A percentile compares a stretch with the other conserved stretches of the same genome.
phyloP scores from a whole-genome alignment of 257 asterid genomes.

The Penstemon barbatus region DNA sequence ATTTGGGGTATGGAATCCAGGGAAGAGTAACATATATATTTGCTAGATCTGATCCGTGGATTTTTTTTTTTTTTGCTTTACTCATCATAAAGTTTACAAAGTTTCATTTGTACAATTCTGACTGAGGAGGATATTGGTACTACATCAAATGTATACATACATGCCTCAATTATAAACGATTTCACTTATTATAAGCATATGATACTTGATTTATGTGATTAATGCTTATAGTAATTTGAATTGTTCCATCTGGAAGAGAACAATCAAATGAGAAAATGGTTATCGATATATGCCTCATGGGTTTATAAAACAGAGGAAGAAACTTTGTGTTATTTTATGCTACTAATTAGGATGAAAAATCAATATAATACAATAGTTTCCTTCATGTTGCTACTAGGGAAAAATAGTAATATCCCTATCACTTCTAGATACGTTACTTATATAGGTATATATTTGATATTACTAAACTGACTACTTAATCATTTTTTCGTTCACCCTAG shows the following conservation, averaged over 20 bases:
- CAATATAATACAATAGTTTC: background rate
- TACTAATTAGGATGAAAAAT: background rate
- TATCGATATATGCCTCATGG: background rate
- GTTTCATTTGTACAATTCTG: conserved; percentile 2
- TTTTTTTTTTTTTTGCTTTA: conserved; percentile 21
- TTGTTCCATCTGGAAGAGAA: background rate
- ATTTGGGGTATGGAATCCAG: conserved; percentile 3
- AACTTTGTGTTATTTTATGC: background rate
- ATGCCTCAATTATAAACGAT: background rate
- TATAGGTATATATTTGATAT: conserved; percentile 5
- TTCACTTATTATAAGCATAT: background rate
- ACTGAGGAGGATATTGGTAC: background rate
- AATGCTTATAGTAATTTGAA: background rate
- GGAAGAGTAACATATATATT: background rate
- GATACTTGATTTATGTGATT: background rate
- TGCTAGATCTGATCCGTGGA: background rate
- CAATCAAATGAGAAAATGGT: background rate
- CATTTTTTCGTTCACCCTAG: background rate
- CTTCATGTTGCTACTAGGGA: background rate
- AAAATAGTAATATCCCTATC: conserved; percentile 1
- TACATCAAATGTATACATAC: background rate
- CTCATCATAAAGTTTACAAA: background rate
- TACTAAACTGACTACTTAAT: conserved; percentile 6
- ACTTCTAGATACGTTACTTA: conserved; percentile 10
- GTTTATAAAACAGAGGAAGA: background rate